phyloP scores from a whole-genome alignment of 2,329 filamentous ascomycete species.

The Colletotrichum graminicola region DNA sequence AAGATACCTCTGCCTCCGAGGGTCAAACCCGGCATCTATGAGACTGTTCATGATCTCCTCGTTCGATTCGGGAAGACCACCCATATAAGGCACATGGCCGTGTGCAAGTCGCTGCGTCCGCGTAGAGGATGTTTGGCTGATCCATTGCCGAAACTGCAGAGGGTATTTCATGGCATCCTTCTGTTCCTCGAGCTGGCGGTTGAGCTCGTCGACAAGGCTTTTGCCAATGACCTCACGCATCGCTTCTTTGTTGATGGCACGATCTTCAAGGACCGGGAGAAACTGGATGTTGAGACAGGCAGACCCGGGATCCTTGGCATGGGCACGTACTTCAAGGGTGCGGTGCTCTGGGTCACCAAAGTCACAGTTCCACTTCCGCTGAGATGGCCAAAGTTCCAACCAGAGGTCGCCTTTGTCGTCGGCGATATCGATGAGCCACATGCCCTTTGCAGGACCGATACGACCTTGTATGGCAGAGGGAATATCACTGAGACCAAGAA shows the following conservation, averaged over 20 bases:
- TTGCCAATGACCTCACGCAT: constrained; percentile 64
- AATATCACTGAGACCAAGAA: constrained; percentile 63
- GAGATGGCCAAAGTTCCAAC: constrained; percentile 76
- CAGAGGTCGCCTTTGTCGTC: constrained; percentile 64
- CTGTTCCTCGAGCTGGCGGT: constrained; percentile 64
- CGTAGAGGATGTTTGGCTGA: constrained; percentile 56
- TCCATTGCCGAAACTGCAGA: constrained; percentile 65
- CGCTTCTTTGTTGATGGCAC: constrained; percentile 58
- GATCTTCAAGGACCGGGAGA: constrained; percentile 74
- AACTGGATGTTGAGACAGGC: constrained; percentile 76
- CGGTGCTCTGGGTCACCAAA: constrained; percentile 63
- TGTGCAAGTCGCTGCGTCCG: constrained; percentile 54
- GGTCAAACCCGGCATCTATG: constrained; percentile 72
- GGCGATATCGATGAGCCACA: constrained; percentile 75
- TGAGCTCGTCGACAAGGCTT: constrained; percentile 63
- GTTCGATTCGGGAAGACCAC: constrained; percentile 61
- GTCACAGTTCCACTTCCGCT: constrained; percentile 74
- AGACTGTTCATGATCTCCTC: constrained; percentile 67
- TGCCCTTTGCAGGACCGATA: constrained; percentile 79
- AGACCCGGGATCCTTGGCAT: constrained; percentile 60
- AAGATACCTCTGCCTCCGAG: constrained; percentile 60
- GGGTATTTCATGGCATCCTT: constrained; percentile 64
- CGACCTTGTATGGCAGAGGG: constrained; percentile 78
- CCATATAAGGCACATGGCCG: constrained; percentile 58
- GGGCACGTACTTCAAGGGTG: constrained; percentile 73